These are phyloP conservation scores for Penicillium atrosanguineum DNA, from an alignment of 495 filamentous ascomycete species.

Conservation along the genomic window DNA sequence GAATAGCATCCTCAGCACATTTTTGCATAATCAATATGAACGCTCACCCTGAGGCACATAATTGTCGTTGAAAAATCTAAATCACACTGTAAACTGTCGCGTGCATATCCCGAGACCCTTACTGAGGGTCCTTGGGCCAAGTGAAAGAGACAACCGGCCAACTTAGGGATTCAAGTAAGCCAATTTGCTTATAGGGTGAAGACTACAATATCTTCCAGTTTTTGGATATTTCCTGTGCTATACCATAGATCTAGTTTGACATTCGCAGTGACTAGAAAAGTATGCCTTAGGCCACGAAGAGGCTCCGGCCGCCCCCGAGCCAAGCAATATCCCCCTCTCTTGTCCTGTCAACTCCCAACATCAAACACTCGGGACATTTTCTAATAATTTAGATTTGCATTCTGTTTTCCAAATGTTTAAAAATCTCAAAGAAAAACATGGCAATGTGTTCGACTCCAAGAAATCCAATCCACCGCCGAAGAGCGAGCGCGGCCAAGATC, in stretches of 20 bases:
- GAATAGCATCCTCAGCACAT: too few species aligned
- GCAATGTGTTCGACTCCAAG: constrained; percentile 31
- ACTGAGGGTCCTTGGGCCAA: too few species aligned
- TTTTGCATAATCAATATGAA: too few species aligned
- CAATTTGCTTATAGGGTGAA: neutral
- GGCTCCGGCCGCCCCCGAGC: neutral
- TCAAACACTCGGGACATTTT: neutral
- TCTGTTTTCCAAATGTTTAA: constrained; percentile 31
- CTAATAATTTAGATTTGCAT: neutral
- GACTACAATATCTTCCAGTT: too few species aligned
- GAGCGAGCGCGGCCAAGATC: constrained; percentile 38
- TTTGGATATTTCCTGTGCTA: neutral
- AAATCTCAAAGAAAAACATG: constrained; percentile 41
- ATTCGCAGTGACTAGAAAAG: neutral
- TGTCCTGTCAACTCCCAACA: neutral
- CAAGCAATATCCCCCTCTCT: constrained; percentile 5
- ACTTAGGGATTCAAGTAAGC: neutral
- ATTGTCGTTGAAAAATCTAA: too few species aligned
- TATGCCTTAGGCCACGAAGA: constrained; percentile 4
- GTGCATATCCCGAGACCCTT: too few species aligned
- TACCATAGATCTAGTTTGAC: neutral
- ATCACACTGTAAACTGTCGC: too few species aligned
- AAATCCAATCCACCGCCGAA: constrained; percentile 19
- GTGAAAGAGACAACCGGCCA: too few species aligned
- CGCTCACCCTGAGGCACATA: too few species aligned